Conservation (phyloP, 257 asterid genomes). For the Verbena officinalis region DNA sequence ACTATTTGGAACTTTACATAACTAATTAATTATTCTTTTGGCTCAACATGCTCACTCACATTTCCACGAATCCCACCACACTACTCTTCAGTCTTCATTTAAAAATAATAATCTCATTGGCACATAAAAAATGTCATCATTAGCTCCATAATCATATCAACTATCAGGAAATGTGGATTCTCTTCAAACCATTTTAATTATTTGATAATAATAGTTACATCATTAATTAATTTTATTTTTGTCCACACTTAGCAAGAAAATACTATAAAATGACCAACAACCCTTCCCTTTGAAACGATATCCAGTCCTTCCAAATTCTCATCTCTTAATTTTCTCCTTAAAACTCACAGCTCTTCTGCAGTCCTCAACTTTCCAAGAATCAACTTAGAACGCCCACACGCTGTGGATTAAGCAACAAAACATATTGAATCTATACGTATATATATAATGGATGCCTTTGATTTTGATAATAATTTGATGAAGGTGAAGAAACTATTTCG, state of each 20-base stretch:
- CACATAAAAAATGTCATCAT: constrained; percentile 19
- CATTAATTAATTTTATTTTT: constrained; percentile 12
- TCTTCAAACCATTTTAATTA: background rate
- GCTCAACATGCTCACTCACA: background rate
- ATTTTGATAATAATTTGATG: background rate
- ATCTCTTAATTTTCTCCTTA: constrained; percentile 16
- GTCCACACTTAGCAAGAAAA: constrained; percentile 1
- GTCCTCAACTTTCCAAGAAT: constrained; percentile 8
- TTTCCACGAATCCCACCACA: too few species aligned
- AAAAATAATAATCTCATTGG: constrained; percentile 8
- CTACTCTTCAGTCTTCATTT: background rate
- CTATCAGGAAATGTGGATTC: constrained; percentile 10
- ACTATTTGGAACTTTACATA: too few species aligned
- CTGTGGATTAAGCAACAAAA: background rate
- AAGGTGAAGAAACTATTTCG: constrained; percentile 53
- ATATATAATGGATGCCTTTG: constrained; percentile 27
- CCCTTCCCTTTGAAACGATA: background rate
- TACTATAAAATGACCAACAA: constrained; percentile 30
- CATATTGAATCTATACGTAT: background rate
- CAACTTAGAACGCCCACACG: background rate
- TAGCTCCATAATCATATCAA: constrained; percentile 19
- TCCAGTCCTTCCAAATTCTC: constrained; percentile 17
- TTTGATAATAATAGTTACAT: background rate
- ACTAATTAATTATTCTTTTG: too few species aligned
- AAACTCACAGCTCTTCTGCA: background rate